Evolutionary conservation across 305 asterid species (phyloP), one percentile per base, ranked within the genome.

Genomic region (Fraxinus velutina): DNA sequence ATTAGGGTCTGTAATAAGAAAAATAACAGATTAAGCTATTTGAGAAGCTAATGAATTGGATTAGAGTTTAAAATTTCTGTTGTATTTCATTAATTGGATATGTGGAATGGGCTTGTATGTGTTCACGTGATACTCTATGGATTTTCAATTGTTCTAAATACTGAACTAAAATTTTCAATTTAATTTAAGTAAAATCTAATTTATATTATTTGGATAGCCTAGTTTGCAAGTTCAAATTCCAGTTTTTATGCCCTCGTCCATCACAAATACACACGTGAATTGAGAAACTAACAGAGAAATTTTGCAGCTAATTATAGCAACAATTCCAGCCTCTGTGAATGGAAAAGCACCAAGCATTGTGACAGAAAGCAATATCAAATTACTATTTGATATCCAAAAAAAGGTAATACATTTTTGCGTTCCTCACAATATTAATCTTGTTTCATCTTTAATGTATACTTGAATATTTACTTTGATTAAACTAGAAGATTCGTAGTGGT

Each of bases 221-320:
- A 15, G n/a, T 52, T n/a, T n/a, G 22, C 21, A 52, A 52, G 62
- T 52, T 52, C 22, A 52, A 52, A 52, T 3, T 15, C 7, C 64
- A 52, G 22, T 15, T 52, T n/a, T 52, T 5, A 52, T n/a, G 24
- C 60, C 60, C 17, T 13, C 17, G 0, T n/a, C 64, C 8, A 0
- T 1, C 22, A 76, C 22, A 33, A 42, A 42, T 57, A 52, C 50
- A 77, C 72, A 36, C 21, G 3, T 52, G 64, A 64, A 78, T 22
- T 73, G 62, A 78, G 80, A 78, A 44, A 83, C 47, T 84, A 37
- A 22, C 52, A 37, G 75, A n/a, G 76, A 62, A 73, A 64, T 76
- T 85, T 90, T 88, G 90, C 96, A 96, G 99, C 97, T 96, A 85
- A 92, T 96, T 83, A 86, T 96, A 81, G 95, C 94, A 82, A 93